phyloP scores from a whole-genome alignment of 2,329 filamentous ascomycete species.

The Calonectria hawksworthii region DNA sequence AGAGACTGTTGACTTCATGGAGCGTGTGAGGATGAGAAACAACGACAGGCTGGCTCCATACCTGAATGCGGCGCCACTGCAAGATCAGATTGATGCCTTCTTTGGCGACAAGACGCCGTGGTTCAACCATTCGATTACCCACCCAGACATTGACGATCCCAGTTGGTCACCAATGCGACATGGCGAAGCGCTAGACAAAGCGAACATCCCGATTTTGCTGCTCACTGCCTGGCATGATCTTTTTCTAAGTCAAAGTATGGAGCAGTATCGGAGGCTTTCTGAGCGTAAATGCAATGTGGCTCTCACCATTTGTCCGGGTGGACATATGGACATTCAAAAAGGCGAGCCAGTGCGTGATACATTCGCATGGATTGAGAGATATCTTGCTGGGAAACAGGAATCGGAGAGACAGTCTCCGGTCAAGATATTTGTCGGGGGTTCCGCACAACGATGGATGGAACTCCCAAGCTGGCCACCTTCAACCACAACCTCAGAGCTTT shows the following conservation, averaged over 20 bases:
- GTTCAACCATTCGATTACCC: background rate
- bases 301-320: background rate
- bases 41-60: background rate
- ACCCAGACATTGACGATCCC: background rate
- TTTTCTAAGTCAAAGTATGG: background rate
- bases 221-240: background rate
- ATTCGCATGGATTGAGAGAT: background rate
- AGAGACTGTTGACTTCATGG: background rate
- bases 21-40: background rate
- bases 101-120: background rate
- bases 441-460: background rate
- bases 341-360: background rate
- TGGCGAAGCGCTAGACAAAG: background rate
- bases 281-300: background rate
- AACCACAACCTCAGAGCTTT: background rate
- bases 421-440: background rate
- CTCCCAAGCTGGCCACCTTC: background rate
- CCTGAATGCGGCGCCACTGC: background rate
- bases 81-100: background rate
- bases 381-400: background rate
- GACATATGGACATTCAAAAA: background rate
- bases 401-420: background rate
- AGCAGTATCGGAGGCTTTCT: background rate
- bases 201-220: background rate
- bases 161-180: background rate